phyloP scores from a whole-genome alignment of 2,329 filamentous ascomycete genomes.

The Trichophyton equinum region DNA sequence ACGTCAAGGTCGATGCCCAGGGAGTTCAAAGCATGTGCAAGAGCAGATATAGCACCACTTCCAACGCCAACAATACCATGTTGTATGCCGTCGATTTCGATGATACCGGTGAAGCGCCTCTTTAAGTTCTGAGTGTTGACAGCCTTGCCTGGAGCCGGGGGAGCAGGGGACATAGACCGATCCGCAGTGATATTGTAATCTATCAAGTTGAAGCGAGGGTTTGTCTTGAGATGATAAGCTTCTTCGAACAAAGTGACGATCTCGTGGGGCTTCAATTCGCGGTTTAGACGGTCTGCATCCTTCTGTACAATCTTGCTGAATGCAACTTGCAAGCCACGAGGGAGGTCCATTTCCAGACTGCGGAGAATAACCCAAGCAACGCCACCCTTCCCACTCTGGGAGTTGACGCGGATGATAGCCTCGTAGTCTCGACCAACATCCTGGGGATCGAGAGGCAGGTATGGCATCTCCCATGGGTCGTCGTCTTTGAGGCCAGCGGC shows the following conservation, averaged over 20 bases:
- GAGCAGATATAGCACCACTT: slow-evolving; percentile 79
- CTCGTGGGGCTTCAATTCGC: slow-evolving; percentile 72
- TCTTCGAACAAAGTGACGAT: slow-evolving; percentile 80
- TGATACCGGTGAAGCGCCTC: slow-evolving; percentile 72
- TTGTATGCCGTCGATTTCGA: slow-evolving; percentile 70
- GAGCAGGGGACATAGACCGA: slow-evolving; percentile 61
- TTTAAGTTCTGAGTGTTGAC: slow-evolving; percentile 65
- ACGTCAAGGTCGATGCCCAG: slow-evolving; percentile 83
- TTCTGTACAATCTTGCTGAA: slow-evolving; percentile 81
- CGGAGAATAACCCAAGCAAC: slow-evolving; percentile 88
- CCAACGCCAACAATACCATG: slow-evolving; percentile 67
- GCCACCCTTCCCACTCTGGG: slow-evolving; percentile 87
- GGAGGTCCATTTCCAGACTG: slow-evolving; percentile 80
- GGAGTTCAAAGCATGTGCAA: slow-evolving; percentile 66
- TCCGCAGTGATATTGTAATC: slow-evolving; percentile 88
- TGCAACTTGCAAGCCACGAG: slow-evolving; percentile 79
- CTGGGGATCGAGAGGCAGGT: slow-evolving; percentile 80
- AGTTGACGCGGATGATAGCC: slow-evolving; percentile 95
- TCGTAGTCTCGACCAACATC: slow-evolving; percentile 97
- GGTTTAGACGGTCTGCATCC: slow-evolving; percentile 63
- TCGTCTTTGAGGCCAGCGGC: slow-evolving; percentile 46
- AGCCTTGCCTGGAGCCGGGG: slow-evolving; percentile 55
- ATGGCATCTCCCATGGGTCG: slow-evolving; percentile 71
- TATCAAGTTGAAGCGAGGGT: slow-evolving; percentile 72
- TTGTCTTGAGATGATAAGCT: slow-evolving; percentile 71